A percentile compares a stretch with the other conserved stretches of the same genome.
Conservation (phyloP, 2,329 filamentous ascomycete species). For the Sporothrix euskadiensis region DNA sequence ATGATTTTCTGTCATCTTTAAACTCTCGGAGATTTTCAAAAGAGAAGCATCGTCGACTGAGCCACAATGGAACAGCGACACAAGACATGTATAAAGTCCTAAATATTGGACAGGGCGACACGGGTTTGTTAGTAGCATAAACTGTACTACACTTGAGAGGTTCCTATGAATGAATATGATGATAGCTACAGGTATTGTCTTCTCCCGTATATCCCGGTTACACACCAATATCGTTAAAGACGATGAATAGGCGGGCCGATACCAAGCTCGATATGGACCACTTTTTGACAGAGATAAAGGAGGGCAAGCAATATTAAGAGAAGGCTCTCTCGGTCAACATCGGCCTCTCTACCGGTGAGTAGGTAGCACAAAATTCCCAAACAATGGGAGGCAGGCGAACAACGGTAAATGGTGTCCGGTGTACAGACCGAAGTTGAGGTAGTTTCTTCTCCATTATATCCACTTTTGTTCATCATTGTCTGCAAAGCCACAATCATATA, state of each 20-base stretch:
- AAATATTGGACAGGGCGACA: neutral
- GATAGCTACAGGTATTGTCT: neutral
- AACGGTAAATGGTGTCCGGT: neutral
- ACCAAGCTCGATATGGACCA: neutral
- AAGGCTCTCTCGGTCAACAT: neutral
- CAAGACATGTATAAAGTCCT: neutral
- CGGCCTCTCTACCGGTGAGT: neutral
- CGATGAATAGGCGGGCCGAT: neutral
- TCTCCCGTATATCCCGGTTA: neutral
- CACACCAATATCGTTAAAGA: neutral
- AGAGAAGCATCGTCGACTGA: neutral
- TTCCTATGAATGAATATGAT: neutral
- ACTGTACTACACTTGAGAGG: neutral
- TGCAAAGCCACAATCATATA: neutral
- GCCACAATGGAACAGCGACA: neutral
- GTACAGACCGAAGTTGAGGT: neutral
- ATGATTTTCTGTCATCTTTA: neutral
- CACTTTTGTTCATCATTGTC: neutral
- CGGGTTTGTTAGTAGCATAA: neutral
- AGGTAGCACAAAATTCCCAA: constrained; percentile 9
- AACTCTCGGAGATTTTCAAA: neutral
- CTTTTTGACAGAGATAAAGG: neutral
- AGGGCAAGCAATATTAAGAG: neutral
- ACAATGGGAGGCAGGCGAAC: neutral
- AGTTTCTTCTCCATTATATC: neutral